Evolutionary conservation across 148 eudicot species (phyloP).

Genomic region (Fagopyrum esculentum): DNA sequence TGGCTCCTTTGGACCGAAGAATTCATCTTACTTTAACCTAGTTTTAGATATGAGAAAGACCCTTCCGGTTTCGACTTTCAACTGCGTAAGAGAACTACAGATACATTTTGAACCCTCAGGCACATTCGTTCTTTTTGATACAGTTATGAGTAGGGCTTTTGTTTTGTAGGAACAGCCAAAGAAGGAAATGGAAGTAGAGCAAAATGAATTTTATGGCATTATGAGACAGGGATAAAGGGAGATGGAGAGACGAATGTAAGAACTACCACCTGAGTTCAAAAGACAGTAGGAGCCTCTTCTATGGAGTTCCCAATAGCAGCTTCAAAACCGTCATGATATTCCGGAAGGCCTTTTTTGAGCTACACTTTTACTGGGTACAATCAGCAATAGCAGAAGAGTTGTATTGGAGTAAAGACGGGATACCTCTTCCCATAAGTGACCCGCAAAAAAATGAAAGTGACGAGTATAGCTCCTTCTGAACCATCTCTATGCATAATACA

Average conservation of each 20-base stretch:
- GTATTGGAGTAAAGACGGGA: conserved; percentile 15
- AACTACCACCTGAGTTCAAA: conserved; percentile 8
- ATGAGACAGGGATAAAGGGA: background rate
- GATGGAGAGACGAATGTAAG: background rate
- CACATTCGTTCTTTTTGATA: background rate
- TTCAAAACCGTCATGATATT: background rate
- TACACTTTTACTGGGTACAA: background rate
- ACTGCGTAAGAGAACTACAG: conserved; percentile 23
- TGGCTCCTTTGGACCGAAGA: conserved; percentile 23
- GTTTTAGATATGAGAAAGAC: conserved; percentile 27
- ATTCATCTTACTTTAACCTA: conserved; percentile 27
- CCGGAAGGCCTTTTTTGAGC: conserved; percentile 9
- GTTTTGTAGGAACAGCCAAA: no score
- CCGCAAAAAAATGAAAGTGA: conserved; percentile 14
- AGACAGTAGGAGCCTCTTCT: background rate
- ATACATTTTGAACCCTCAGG: conserved; percentile 15
- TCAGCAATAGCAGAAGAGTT: conserved; percentile 3
- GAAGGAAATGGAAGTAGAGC: background rate
- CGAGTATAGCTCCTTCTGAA: conserved; percentile 13
- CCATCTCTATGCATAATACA: conserved; percentile 71
- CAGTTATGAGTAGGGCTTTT: background rate
- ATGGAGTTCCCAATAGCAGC: background rate
- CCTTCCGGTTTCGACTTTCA: conserved; percentile 12
- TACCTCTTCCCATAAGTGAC: conserved; percentile 18
- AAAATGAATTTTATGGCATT: conserved; percentile 7